These are phyloP conservation scores for Cytospora piceae DNA, from an alignment of 2,329 filamentous ascomycete genomes.

Conservation along the genomic window DNA sequence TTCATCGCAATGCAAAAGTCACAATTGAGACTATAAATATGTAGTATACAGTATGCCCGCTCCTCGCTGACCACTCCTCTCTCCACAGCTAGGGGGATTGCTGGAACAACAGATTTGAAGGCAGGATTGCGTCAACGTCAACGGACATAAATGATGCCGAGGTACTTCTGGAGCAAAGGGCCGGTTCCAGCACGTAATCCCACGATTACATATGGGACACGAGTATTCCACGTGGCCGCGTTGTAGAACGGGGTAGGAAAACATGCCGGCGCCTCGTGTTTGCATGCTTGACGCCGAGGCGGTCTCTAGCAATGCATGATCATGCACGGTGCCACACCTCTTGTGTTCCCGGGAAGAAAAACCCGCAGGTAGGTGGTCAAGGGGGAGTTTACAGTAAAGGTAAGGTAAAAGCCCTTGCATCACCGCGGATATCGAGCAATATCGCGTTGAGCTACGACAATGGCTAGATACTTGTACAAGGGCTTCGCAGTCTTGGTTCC, in stretches of 20 bases:
- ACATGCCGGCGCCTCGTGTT: constrained; percentile 2
- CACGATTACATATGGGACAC: constrained; percentile 13
- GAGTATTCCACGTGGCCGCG: constrained; percentile 26
- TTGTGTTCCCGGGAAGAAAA: background rate
- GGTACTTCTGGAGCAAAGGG: background rate
- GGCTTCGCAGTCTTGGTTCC: too few relatives aligned
- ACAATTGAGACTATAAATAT: background rate
- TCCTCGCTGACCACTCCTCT: too few relatives aligned
- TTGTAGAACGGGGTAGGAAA: constrained; percentile 8
- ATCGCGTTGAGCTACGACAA: background rate
- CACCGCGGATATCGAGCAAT: background rate
- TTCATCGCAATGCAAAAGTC: background rate
- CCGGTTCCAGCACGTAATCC: background rate
- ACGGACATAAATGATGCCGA: background rate
- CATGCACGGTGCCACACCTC: background rate
- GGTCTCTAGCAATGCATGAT: background rate
- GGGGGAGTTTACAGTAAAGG: too few relatives aligned
- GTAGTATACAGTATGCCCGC: too few relatives aligned
- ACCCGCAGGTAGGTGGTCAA: background rate
- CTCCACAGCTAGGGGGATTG: too few relatives aligned
- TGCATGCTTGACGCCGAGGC: background rate
- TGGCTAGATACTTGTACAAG: too few relatives aligned
- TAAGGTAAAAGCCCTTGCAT: background rate
- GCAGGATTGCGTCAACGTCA: too few relatives aligned
- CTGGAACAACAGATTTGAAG: too few relatives aligned